Evolutionary conservation across 2,329 filamentous ascomycete species (phyloP).

Genomic region (Myriosclerotinia scirpicola): DNA sequence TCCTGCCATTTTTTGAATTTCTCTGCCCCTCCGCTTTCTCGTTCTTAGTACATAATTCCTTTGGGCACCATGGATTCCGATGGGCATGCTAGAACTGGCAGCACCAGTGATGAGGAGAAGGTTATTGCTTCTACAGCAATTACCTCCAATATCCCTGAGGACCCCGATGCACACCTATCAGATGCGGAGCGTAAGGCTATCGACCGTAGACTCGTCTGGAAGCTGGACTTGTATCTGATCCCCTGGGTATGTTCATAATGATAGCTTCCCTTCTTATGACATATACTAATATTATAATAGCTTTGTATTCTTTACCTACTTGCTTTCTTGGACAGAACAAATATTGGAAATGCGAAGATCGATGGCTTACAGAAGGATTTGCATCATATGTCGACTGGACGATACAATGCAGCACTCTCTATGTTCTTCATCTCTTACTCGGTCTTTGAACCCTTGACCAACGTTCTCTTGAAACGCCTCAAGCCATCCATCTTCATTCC

Average conservation of each 20-base stretch:
- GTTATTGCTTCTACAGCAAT: constrained; percentile 2
- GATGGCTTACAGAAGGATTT: constrained; percentile 61
- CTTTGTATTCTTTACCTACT: constrained; percentile 74
- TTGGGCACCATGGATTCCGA: constrained; percentile 18
- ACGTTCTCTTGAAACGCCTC: constrained; percentile 69
- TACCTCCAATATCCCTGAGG: constrained; percentile 36
- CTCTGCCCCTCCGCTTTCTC: neutral
- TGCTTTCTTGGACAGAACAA: constrained; percentile 73
- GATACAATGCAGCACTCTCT: constrained; percentile 74
- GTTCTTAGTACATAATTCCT: constrained; percentile 1
- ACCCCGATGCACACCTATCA: constrained; percentile 65
- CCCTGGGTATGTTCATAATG: constrained; percentile 49
- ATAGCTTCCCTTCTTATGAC: neutral
- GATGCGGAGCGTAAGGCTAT: constrained; percentile 61
- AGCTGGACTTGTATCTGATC: constrained; percentile 60
- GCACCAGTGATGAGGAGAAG: constrained; percentile 22
- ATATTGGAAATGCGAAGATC: constrained; percentile 74
- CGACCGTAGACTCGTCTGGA: constrained; percentile 61
- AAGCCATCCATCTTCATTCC: constrained; percentile 79
- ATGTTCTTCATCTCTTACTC: constrained; percentile 88
- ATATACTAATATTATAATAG: constrained; percentile 36
- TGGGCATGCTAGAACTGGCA: constrained; percentile 6
- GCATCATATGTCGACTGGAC: constrained; percentile 54
- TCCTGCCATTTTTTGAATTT: neutral
- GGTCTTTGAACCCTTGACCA: constrained; percentile 73